Percentiles rank a stretch among this genome's conserved stretches.
Evolutionary conservation across 2,329 filamentous ascomycete species (phyloP).

Genomic region (Fusarium acutatum): DNA sequence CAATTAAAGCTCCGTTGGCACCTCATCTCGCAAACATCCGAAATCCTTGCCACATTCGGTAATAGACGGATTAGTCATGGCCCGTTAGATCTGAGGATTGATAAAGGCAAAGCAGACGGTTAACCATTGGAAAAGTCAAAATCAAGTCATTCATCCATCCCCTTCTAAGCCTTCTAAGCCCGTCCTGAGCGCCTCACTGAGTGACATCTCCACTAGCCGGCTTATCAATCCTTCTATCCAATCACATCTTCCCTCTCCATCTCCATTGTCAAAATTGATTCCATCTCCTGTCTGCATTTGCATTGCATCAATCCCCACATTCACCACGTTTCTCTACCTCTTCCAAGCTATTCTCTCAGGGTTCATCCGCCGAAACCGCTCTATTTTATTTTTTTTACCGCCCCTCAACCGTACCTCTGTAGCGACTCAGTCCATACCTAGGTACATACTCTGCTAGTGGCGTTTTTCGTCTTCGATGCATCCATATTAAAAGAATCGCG

Average conservation of each 20-base stretch:
- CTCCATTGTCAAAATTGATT: conserved; percentile 28
- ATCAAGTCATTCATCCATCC: conserved; percentile 1
- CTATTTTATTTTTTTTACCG: conserved; percentile 19
- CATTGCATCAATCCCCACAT: conserved; percentile 15
- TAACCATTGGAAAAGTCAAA: background rate
- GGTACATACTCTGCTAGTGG: conserved; percentile 1
- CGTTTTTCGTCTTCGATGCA: background rate
- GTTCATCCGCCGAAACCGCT: conserved; percentile 29
- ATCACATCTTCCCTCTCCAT: background rate
- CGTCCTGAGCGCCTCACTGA: background rate
- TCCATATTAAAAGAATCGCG: conserved; percentile 22
- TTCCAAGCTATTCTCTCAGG: conserved; percentile 4
- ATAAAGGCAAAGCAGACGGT: conserved; percentile 11
- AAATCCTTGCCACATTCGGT: background rate
- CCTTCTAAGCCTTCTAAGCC: conserved; percentile 7
- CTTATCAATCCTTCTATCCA: conserved; percentile 26
- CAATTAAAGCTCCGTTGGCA: conserved; percentile 9
- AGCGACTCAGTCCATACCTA: background rate
- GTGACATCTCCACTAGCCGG: conserved; percentile 4
- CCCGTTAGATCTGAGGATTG: conserved; percentile 17
- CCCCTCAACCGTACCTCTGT: background rate
- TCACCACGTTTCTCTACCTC: background rate
- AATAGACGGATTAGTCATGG: conserved; percentile 10
- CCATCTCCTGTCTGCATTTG: conserved; percentile 17
- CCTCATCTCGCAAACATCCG: background rate